These are phyloP conservation scores for Hansenula anomala DNA, from an alignment of 1,139 yeast species.

Conservation along the genomic window DNA sequence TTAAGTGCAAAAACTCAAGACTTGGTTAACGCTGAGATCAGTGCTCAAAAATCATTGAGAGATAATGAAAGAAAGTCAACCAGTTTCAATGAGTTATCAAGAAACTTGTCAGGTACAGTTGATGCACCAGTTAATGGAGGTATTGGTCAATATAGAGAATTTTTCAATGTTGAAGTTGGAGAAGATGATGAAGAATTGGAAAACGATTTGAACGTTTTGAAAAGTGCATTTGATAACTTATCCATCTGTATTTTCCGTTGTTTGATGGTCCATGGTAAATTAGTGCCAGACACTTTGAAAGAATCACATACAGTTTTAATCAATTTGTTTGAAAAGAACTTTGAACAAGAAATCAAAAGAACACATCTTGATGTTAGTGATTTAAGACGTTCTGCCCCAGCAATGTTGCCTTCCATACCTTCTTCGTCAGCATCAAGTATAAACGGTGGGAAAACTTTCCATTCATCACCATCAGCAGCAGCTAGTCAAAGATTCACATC, in stretches of 20 bases:
- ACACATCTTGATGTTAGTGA: slow-evolving; percentile 23
- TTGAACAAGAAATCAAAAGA: slow-evolving; percentile 53
- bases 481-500: slow-evolving; percentile 12
- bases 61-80: slow-evolving; percentile 48
- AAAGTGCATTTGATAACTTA: slow-evolving; percentile 64
- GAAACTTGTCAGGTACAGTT: slow-evolving; percentile 82
- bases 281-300: slow-evolving; percentile 54
- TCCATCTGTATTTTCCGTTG: slow-evolving; percentile 63
- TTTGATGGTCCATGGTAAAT: slow-evolving; percentile 61
- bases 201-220: slow-evolving; percentile 45
- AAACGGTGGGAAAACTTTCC: slow-evolving; percentile 6
- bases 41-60: slow-evolving; percentile 51
- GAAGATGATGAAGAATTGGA: slow-evolving; percentile 36
- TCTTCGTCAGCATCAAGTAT: slow-evolving; percentile 9
- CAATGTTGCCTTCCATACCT: slow-evolving; percentile 5
- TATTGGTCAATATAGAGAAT: slow-evolving; percentile 74
- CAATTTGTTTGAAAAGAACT: slow-evolving; percentile 62
- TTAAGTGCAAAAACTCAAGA: slow-evolving; percentile 68
- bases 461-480: background rate
- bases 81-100: slow-evolving; percentile 62
- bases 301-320: slow-evolving; percentile 65
- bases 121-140: slow-evolving; percentile 95
- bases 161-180: slow-evolving; percentile 40
- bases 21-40: slow-evolving; percentile 60
- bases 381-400: slow-evolving; percentile 9